Base-by-base conservation (phyloP, 345 rosid species). In the Cochlearia excelsa region DNA sequence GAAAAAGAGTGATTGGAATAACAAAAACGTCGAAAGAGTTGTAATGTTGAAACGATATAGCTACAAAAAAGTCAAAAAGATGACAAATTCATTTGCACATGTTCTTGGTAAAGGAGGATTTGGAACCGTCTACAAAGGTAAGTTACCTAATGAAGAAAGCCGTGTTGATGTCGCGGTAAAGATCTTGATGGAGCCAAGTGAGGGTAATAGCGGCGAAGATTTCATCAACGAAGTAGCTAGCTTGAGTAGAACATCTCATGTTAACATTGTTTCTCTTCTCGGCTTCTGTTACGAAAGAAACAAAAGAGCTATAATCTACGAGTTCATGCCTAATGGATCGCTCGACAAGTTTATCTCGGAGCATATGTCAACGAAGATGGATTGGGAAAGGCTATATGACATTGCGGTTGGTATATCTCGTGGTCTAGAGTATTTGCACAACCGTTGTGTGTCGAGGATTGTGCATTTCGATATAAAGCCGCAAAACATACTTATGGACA, bases 381-480 rank as follows among this genome's bases (percentile, higher is more conserved):
- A 45, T 11, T 45, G 43, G 63, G 56, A 44, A 61, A 72, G 46
- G 52, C 31, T 45, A 45, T 26, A 57, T 9, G 48, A 65, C 7
- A 69, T 77, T 39, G 76, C 67, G 0, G 3, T 73, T 0, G 81
- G 81, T 9, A 54, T 75, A 16, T 75, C 78, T 3, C 62, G 71
- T 51, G 81, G 82, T 23, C 54, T 80, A 16, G 80, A 77, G 61
- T 78, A 80, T 35, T 69, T 78, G 4, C 85, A 78, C 47, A 45
- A 45, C 26, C 29, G 49, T 45, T 80, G 84, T 50, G 78, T 63
- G 44, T 66, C 71, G 3, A 74, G 79, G 55, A 81, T 76, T 16
- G 34, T 81, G 40, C 82, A 81, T 35, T 74, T 78, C 9, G 77
- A 78, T 52, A 78, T 76, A n/a, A 78, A 81, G 16, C 82, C 82